Conservation (phyloP, 371 early-diverging fungal genomes). For the Apophysomyces sp. region DNA sequence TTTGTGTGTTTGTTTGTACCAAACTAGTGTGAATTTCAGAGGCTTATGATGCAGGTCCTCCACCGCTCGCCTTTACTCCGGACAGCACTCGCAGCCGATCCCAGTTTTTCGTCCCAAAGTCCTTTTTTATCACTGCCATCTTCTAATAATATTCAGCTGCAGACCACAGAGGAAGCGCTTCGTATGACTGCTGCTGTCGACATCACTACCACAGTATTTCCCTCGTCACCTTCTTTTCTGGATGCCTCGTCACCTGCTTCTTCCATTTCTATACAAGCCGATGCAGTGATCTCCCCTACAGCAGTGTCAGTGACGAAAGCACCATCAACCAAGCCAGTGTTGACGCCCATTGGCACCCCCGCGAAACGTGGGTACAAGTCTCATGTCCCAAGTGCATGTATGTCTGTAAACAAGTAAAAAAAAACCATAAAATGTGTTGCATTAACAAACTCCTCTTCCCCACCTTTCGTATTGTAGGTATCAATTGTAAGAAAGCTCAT, state of each 20-base stretch:
- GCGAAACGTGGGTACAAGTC: conserved; percentile 21
- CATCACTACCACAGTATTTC: background rate
- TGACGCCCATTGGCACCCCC: background rate
- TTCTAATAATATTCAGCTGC: background rate
- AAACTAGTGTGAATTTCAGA: background rate
- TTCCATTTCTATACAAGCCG: background rate
- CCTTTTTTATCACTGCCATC: background rate
- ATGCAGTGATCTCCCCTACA: background rate
- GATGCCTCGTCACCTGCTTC: background rate
- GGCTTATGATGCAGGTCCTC: conserved; percentile 1
- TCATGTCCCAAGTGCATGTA: conserved; percentile 22
- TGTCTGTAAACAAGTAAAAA: background rate
- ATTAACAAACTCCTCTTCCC: too few species aligned
- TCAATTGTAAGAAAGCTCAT: conserved; percentile 49
- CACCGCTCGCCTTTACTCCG: background rate
- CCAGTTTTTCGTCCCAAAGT: background rate
- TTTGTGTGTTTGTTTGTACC: background rate
- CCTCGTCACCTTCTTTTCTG: background rate
- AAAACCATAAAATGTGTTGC: too few species aligned
- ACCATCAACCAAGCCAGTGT: background rate
- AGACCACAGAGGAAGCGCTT: background rate
- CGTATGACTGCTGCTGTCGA: background rate
- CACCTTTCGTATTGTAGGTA: conserved; percentile 17
- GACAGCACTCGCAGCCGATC: background rate
- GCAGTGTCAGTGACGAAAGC: background rate